Conservation (phyloP, 1,284 basidiomycete genomes). For the Hemileccinum hortonii region DNA sequence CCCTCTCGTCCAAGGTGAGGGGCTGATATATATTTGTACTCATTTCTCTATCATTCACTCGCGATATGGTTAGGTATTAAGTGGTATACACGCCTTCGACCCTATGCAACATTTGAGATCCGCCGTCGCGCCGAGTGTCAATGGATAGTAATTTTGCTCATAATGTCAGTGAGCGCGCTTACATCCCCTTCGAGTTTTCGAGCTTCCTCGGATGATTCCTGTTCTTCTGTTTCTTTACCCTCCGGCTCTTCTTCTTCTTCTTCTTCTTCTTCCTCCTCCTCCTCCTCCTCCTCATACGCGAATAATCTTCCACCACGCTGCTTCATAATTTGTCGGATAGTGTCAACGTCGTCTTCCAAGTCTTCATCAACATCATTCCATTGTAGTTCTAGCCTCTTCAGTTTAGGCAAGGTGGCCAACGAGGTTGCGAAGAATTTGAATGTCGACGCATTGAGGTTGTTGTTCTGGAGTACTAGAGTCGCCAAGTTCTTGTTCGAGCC, state of each 20-base stretch:
- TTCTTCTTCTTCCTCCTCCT: constrained; percentile 56
- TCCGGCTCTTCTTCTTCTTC: constrained; percentile 36
- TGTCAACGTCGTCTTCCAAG: constrained; percentile 64
- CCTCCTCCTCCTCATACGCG: constrained; percentile 73
- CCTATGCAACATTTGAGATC: constrained; percentile 7
- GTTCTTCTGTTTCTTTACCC: constrained; percentile 37
- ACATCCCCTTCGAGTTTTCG: constrained; percentile 39
- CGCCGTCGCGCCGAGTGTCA: constrained; percentile 16
- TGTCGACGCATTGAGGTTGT: constrained; percentile 77
- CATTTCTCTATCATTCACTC: constrained; percentile 4
- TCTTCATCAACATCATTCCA: constrained; percentile 87
- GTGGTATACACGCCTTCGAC: constrained; percentile 26
- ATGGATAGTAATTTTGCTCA: constrained; percentile 54
- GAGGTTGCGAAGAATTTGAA: constrained; percentile 68
- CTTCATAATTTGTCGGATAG: constrained; percentile 62
- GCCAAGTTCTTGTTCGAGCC: constrained; percentile 77
- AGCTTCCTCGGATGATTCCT: constrained; percentile 22
- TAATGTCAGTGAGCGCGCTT: constrained; percentile 58
- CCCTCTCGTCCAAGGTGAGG: not conserved
- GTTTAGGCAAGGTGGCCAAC: constrained; percentile 57
- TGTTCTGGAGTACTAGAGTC: constrained; percentile 83
- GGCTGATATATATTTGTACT: not conserved
- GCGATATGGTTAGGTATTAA: constrained; percentile 13
- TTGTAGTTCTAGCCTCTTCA: constrained; percentile 79
- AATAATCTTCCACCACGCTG: constrained; percentile 65